These are phyloP conservation scores for Starmerella potacharoeniae DNA, from an alignment of 805 yeast genomes.

Conservation along the genomic window DNA sequence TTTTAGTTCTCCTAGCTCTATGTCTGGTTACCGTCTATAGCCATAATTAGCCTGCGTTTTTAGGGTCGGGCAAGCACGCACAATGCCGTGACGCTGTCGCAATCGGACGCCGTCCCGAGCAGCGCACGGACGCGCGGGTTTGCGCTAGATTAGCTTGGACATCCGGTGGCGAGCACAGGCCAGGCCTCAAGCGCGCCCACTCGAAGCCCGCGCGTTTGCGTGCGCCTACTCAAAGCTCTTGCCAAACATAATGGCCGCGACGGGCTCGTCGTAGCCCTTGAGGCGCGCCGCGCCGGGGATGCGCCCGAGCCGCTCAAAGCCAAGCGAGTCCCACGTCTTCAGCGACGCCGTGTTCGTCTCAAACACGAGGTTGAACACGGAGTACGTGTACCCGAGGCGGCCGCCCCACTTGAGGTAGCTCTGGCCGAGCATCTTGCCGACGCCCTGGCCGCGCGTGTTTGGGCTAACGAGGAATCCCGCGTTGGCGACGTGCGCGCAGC, in stretches of 20 bases:
- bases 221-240: conserved; percentile 35
- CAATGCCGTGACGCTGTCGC: too few relatives aligned
- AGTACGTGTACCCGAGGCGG: conserved; percentile 61
- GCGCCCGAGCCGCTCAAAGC: conserved; percentile 68
- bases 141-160: too few relatives aligned
- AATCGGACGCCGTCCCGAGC: too few relatives aligned
- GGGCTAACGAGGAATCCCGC: conserved; percentile 71
- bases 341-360: conserved; percentile 66
- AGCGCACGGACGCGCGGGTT: too few relatives aligned
- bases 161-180: too few relatives aligned
- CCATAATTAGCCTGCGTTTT: too few relatives aligned
- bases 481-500: conserved; percentile 79
- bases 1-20: too few relatives aligned
- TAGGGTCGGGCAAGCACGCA: too few relatives aligned
- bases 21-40: too few relatives aligned
- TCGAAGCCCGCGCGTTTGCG: too few relatives aligned
- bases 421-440: conserved; percentile 61
- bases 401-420: conserved; percentile 66
- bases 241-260: conserved; percentile 73
- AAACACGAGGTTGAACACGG: conserved; percentile 80
- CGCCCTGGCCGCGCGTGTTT: conserved; percentile 47
- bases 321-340: conserved; percentile 71
- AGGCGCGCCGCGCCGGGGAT: conserved; percentile 63
- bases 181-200: too few relatives aligned
- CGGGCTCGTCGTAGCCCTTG: conserved; percentile 49